Base-by-base conservation (phyloP, 192 early-diverging fungal genomes). In the Linnemannia exigua region DNA sequence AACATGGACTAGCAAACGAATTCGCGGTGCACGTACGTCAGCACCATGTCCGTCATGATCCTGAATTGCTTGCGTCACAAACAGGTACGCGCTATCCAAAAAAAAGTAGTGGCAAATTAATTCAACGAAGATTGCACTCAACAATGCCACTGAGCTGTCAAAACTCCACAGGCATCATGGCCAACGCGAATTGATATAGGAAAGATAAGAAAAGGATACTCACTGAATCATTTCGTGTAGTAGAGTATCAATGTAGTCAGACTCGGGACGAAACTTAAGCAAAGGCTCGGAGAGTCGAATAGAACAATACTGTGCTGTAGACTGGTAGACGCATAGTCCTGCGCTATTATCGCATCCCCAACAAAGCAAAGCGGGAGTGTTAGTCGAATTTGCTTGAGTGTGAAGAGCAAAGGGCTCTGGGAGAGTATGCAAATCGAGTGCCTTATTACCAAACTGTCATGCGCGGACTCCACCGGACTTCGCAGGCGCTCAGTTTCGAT, bases 191-290 rank as follows among this genome's bases (percentile, higher is more conserved):
- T 19, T n/a, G 0, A 19, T n/a, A n/a, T n/a, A n/a, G n/a, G n/a
- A n/a, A 35, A 41, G 1, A 58, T 7, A 36, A 54, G 22, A n/a
- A 51, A 25, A 36, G 38, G 38, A 47, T n/a, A 61, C 82, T 47
- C 70, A 84, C 82, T 95, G 93, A 33, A 94, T 93, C 92, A 94
- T 94, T 70, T 95, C 93, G 54, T 94, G 94, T 6, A 95, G 84
- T 16, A 95, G 79, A 4, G 94, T 95, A 20, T 93, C 89, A 44
- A 94, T 91, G 70, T 93, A 87, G 71, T 95, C 94, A 9, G 70
- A 75, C 50, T 88, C 78, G 5, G 94, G 84, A 37, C 94, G 84
- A 76, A 93, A 93, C 74, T 94, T 94, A 48, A 95, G 91, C 3
- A 95, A 50, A 20, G 94, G 92, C 67, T 95, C 93, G 28, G 89